Evolutionary conservation across 345 rosid genomes (phyloP).

Genomic region (Salix dunnii): DNA sequence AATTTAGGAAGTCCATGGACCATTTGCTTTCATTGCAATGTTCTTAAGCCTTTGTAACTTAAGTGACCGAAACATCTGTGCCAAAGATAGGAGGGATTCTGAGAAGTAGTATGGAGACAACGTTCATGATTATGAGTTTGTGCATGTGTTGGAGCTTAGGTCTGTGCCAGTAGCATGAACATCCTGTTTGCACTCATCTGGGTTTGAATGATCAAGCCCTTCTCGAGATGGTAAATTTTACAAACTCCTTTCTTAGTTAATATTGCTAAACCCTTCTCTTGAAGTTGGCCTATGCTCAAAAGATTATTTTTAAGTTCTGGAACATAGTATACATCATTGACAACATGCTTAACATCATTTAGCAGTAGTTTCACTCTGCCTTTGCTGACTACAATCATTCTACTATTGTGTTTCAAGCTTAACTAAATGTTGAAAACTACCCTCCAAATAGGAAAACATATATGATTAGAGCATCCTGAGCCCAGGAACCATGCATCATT

Average conservation of each 20-base stretch:
- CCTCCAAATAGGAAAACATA: not conserved
- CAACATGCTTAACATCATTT: no score
- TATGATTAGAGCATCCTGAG: not conserved
- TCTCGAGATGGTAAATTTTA: not conserved
- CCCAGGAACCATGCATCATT: not conserved
- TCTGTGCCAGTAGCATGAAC: not conserved
- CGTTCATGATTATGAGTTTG: no score
- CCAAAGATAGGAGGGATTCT: no score
- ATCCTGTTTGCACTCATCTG: slow-evolving; percentile 10
- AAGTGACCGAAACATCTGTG: no score
- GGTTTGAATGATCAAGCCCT: slow-evolving; percentile 6
- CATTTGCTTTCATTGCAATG: no score
- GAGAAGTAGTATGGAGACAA: no score
- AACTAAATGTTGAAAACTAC: not conserved
- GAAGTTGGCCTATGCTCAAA: slow-evolving; percentile 7
- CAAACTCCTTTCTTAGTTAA: not conserved
- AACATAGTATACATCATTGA: slow-evolving; percentile 2
- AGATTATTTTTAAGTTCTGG: not conserved
- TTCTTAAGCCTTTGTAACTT: no score
- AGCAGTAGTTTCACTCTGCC: no score
- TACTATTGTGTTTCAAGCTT: not conserved
- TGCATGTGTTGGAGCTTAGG: not conserved
- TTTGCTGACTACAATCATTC: not conserved
- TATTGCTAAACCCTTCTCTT: slow-evolving; percentile 10
- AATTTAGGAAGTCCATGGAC: no score